Conservation (phyloP, 768 basidiomycete species). For the Suillus variegatus region DNA sequence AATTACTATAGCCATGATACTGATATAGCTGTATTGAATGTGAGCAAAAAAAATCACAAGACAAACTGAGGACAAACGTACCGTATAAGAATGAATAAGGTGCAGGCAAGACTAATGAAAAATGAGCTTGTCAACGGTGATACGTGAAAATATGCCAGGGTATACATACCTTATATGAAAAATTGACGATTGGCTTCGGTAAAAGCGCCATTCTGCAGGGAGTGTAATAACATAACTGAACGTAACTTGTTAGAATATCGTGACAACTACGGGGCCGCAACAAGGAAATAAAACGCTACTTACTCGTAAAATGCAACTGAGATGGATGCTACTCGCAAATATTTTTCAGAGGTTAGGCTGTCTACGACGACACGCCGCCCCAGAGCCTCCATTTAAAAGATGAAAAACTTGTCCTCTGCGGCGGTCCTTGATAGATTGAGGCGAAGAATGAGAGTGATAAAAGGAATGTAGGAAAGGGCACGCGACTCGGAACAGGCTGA, state of each 20-base stretch:
- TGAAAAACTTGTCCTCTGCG: neutral
- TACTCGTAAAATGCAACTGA: constrained; percentile 42
- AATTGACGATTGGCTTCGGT: constrained; percentile 28
- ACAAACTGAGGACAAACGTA: neutral
- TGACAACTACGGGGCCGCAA: neutral
- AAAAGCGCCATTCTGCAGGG: constrained; percentile 35
- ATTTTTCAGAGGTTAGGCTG: constrained; percentile 23
- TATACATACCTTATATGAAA: constrained; percentile 28
- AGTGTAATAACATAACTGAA: constrained; percentile 33
- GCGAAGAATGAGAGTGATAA: neutral
- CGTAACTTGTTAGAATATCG: neutral
- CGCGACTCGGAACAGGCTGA: neutral
- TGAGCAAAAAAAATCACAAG: neutral
- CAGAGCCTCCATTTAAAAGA: neutral
- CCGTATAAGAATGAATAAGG: constrained; percentile 36
- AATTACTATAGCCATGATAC: constrained; percentile 47
- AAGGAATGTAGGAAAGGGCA: neutral
- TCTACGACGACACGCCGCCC: neutral
- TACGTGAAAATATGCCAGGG: neutral
- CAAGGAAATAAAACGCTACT: constrained; percentile 12
- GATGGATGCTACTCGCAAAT: constrained; percentile 36
- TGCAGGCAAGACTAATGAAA: constrained; percentile 28
- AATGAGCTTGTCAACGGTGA: neutral
- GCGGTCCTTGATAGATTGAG: neutral
- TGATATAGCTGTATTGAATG: constrained; percentile 31